These are phyloP conservation scores for Paramyrothecium roridum DNA, from an alignment of 2,329 filamentous ascomycete genomes.

Conservation along the genomic window DNA sequence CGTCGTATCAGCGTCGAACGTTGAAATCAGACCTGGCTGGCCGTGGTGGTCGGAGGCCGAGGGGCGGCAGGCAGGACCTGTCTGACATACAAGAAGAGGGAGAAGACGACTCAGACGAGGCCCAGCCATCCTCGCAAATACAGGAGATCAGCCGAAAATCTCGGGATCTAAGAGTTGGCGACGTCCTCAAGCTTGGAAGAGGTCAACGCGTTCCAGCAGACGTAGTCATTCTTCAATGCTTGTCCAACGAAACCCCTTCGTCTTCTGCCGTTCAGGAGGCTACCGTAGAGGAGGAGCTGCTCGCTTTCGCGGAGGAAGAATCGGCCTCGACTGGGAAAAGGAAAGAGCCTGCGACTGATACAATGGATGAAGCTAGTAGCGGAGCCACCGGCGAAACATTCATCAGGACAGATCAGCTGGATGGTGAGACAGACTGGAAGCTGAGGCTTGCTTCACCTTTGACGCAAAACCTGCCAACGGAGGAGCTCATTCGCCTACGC, in stretches of 20 bases:
- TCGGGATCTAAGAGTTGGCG: slow-evolving; percentile 85
- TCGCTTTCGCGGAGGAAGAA: slow-evolving; percentile 38
- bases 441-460: slow-evolving; percentile 81
- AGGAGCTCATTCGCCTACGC: slow-evolving; percentile 66
- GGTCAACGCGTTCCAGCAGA: slow-evolving; percentile 93
- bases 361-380: slow-evolving; percentile 22
- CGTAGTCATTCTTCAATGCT: slow-evolving; percentile 87
- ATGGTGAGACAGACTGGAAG: slow-evolving; percentile 99
- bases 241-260: slow-evolving; percentile 50
- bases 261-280: slow-evolving; percentile 25
- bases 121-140: slow-evolving; percentile 45
- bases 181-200: slow-evolving; percentile 89
- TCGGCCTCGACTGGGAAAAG: slow-evolving; percentile 24
- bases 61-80: slow-evolving; percentile 32
- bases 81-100: slow-evolving; percentile 71
- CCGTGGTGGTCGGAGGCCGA: slow-evolving; percentile 25
- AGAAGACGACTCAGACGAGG: slow-evolving; percentile 35
- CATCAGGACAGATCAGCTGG: slow-evolving; percentile 93
- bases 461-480: slow-evolving; percentile 72
- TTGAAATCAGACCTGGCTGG: slow-evolving; percentile 41
- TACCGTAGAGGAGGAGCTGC: slow-evolving; percentile 35
- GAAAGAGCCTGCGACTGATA: slow-evolving; percentile 28
- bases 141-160: slow-evolving; percentile 77
- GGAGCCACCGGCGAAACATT: slow-evolving; percentile 80
- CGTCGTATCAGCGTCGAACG: slow-evolving; percentile 31